These are phyloP conservation scores for Cynanchum wilfordii DNA, from an alignment of 257 asterid species.

Conservation along the genomic window DNA sequence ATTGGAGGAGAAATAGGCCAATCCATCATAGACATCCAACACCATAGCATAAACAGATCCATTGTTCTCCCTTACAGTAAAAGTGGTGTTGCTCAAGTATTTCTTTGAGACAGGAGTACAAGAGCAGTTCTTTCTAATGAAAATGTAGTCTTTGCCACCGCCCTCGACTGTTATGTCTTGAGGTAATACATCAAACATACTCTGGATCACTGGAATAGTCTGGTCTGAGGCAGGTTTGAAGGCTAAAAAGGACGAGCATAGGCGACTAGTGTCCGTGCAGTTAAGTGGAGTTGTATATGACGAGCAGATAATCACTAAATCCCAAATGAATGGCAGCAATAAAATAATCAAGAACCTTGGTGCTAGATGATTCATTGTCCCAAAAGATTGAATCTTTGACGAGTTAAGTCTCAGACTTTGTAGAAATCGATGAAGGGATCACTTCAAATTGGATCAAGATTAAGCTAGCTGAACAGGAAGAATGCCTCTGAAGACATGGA, in stretches of 20 bases:
- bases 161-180: slow-evolving; percentile 76
- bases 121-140: slow-evolving; percentile 87
- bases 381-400: slow-evolving; percentile 19
- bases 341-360: slow-evolving; percentile 34
- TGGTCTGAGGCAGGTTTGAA: slow-evolving; percentile 66
- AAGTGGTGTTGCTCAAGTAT: slow-evolving; percentile 76
- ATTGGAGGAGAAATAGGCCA: slow-evolving; percentile 72
- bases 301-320: slow-evolving; percentile 22
- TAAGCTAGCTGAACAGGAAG: slow-evolving; percentile 20
- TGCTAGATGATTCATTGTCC: slow-evolving; percentile 36
- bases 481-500: slow-evolving; percentile 11
- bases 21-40: slow-evolving; percentile 60
- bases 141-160: slow-evolving; percentile 62
- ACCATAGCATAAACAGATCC: slow-evolving; percentile 74
- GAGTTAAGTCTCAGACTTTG: slow-evolving; percentile 15
- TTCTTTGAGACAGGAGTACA: slow-evolving; percentile 47
- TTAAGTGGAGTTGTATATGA: slow-evolving; percentile 53
- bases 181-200: slow-evolving; percentile 92
- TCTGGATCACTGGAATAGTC: slow-evolving; percentile 53
- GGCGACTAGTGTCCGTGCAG: slow-evolving; percentile 72
- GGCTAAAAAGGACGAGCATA: slow-evolving; percentile 81
- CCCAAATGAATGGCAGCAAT: slow-evolving; percentile 17
- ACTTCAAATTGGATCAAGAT: slow-evolving; percentile 7
- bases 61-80: slow-evolving; percentile 58
- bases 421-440: slow-evolving; percentile 9